Evolutionary conservation across 495 filamentous ascomycete genomes (phyloP).

Genomic region (Evernia prunastri): DNA sequence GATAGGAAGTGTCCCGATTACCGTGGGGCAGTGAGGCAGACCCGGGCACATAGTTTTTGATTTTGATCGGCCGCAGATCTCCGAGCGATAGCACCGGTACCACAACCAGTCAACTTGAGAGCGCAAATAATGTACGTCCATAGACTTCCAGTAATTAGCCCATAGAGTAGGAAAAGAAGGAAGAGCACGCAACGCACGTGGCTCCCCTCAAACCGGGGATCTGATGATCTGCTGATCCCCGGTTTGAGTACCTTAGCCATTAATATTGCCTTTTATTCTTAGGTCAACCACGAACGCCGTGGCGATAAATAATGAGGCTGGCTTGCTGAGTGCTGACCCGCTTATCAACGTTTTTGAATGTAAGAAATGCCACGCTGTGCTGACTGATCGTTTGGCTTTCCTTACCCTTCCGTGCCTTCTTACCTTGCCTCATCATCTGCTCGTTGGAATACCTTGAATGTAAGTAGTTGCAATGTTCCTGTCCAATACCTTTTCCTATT

Average conservation of each 20-base stretch:
- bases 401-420: background rate
- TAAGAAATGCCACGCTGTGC: background rate
- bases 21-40: background rate
- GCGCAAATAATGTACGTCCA: background rate
- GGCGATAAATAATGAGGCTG: no score
- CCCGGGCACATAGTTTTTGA: slow-evolving; percentile 8
- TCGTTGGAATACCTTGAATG: background rate
- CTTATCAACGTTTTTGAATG: background rate
- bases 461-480: background rate
- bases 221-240: background rate
- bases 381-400: background rate
- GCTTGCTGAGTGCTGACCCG: background rate
- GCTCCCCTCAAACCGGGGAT: background rate
- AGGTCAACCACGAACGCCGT: background rate
- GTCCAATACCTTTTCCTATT: background rate
- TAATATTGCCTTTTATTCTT: no score
- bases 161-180: background rate
- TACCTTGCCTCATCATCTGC: background rate
- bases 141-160: background rate
- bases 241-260: background rate
- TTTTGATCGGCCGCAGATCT: slow-evolving; percentile 16
- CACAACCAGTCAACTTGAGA: background rate
- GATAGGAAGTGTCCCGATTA: background rate
- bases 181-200: slow-evolving; percentile 1
- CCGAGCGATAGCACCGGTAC: background rate